A percentile compares a stretch with the other conserved stretches of the same genome.
Evolutionary conservation across 2,329 filamentous ascomycete genomes (phyloP).

Genomic region (Colletotrichum coccodes): DNA sequence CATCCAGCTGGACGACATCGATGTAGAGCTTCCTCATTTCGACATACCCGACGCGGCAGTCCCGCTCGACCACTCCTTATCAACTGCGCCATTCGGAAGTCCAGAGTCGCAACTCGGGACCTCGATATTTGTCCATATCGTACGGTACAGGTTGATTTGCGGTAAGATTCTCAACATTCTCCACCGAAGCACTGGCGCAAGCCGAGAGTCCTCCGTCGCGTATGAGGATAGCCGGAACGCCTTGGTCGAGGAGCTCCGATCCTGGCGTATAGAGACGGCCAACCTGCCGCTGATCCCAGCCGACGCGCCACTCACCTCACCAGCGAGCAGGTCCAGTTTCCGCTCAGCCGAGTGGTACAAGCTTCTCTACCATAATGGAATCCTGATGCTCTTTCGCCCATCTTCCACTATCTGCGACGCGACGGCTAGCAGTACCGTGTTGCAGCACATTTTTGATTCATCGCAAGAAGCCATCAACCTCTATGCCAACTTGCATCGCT

Average conservation of each 20-base stretch:
- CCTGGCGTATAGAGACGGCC: constrained; percentile 42
- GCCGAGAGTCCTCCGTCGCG: constrained; percentile 18
- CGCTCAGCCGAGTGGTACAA: constrained; percentile 53
- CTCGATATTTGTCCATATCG: constrained; percentile 49
- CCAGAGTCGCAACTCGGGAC: constrained; percentile 33
- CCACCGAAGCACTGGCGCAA: constrained; percentile 41
- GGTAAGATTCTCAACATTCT: constrained; percentile 48
- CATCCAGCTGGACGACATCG: constrained; percentile 52
- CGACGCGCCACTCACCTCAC: constrained; percentile 32
- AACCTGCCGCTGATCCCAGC: constrained; percentile 40
- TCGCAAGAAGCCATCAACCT: constrained; percentile 51
- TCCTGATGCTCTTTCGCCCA: constrained; percentile 54
- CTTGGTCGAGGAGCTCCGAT: constrained; percentile 42
- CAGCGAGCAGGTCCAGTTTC: constrained; percentile 48
- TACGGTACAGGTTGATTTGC: constrained; percentile 51
- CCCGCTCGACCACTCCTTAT: not conserved
- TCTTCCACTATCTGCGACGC: constrained; percentile 45
- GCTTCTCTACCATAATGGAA: constrained; percentile 52
- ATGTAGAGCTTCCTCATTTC: constrained; percentile 45
- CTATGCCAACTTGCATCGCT: constrained; percentile 55
- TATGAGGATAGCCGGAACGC: constrained; percentile 35
- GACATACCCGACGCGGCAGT: constrained; percentile 30
- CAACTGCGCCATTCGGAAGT: not conserved
- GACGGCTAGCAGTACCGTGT: constrained; percentile 36
- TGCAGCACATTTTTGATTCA: constrained; percentile 51